A percentile compares a stretch with the other conserved stretches of the same genome.
Conservation (phyloP, 495 filamentous ascomycete genomes). For the Aspergillus wentii region DNA sequence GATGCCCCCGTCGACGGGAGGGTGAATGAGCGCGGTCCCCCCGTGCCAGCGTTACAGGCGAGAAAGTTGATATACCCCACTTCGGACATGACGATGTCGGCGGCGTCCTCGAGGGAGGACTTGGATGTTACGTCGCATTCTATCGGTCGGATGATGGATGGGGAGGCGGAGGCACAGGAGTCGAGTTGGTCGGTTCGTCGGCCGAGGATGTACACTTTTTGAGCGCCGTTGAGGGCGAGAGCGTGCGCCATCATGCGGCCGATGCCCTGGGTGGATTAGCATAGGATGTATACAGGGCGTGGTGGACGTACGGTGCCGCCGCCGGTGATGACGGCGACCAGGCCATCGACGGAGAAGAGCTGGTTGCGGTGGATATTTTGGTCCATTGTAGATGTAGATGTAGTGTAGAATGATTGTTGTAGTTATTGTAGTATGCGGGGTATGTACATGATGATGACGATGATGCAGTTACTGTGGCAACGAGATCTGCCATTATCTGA, state of each 20-base stretch:
- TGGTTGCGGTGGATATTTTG: too few relatives aligned
- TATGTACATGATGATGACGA: too few relatives aligned
- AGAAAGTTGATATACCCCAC: conserved; percentile 54
- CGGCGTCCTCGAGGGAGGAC: conserved; percentile 23
- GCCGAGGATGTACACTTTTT: conserved; percentile 65
- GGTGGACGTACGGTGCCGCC: conserved; percentile 34
- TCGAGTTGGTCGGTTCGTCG: conserved; percentile 51
- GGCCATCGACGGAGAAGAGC: conserved; percentile 55
- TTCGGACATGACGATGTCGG: conserved; percentile 26
- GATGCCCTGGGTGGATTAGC: conserved; percentile 41
- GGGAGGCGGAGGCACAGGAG: conserved; percentile 23
- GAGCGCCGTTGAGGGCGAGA: conserved; percentile 58
- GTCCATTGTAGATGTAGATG: too few relatives aligned
- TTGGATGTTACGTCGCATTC: conserved; percentile 41
- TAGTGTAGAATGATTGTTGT: too few relatives aligned
- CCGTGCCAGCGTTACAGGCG: conserved; percentile 58
- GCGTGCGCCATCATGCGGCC: conserved; percentile 61
- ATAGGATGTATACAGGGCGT: conserved; percentile 1
- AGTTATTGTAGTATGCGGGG: too few relatives aligned
- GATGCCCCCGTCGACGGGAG: too few relatives aligned
- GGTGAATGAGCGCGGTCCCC: conserved; percentile 4
- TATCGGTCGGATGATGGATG: conserved; percentile 29
- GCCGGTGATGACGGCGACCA: conserved; percentile 59
- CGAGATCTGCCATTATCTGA: neutral
- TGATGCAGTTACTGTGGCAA: too few relatives aligned